Base-by-base conservation (phyloP, 768 basidiomycete genomes). In the Kwoniella mangroviensis region DNA sequence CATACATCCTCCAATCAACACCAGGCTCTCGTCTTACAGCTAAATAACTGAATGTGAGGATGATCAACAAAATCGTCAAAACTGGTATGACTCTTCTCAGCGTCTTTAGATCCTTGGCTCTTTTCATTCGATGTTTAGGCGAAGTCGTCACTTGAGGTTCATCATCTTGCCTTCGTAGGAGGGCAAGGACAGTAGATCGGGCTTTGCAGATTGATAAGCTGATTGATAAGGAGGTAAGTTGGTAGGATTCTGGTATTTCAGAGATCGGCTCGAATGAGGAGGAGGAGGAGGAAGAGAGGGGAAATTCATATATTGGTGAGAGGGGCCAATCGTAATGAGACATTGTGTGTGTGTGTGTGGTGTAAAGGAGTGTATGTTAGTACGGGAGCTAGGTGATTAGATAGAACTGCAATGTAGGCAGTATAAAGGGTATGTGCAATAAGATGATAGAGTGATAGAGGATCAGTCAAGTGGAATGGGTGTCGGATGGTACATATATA, bases 51-150 rank as follows among this genome's bases (percentile, higher is more conserved):
- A 65, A 65, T 6, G 63, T 65, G 2, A 65, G 11, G 12, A 56
- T 56, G 40, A 65, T 42, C 22, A 65, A 56, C 12, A 65, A 55
- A 9, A 65, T 65, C 28, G 34, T 55, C 22, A 65, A 55, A 9
- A 65, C 6, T 4, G 63, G 63, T 21, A 65, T 43, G 11, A 65
- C 26, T 22, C 63, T 55, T 42, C 34, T 55, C 9, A 55, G 17
- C 2, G 26, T 65, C 15, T 34, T n/a, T 21, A 34, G 40, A 21
- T 55, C 19, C 43, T 43, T 65, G 3, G 52, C 7, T 9, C 42
- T 55, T 22, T 55, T 55, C 2, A 65, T 11, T 4, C 63, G 63
- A 43, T 65, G 28, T 43, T 56, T 65, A 42, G 63, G 63, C 12
- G 51, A 28, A 19, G 63, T 65, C 11, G 63, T 65, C 4, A 65